Base-by-base conservation (phyloP, 2,329 filamentous ascomycete genomes). In the Colletotrichum limetticola region DNA sequence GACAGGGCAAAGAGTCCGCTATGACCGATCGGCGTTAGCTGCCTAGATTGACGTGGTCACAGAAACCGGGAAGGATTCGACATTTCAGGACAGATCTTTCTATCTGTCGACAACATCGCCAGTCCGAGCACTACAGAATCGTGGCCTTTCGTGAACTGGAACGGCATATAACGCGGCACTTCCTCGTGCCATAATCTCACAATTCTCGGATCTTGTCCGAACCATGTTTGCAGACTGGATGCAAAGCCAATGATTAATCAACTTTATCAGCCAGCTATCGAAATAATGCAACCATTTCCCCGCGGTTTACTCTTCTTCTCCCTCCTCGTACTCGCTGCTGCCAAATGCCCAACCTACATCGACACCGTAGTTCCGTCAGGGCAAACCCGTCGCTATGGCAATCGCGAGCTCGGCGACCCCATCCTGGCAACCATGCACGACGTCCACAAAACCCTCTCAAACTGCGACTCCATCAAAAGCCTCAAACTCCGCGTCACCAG, bases 301-400 rank as follows among this genome's bases (percentile, higher is more conserved):
- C 46, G 19, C 4, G 16, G 22, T 3, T 0, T 32, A 22, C 9
- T 62, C 11, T 3, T 56, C 24, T 30, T 62, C 2, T 24, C 28
- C 28, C 2, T 71, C 37, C 0, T 71, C 4, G 14, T 63, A 22
- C 22, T 58, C 12, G 2, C 65, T 2, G 0, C 19, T 26, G 49
- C 19, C 58, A 49, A 30, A 53, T 74, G 67, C 7, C 71, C 71
- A 5, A 66, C 56, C 3, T 57, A 74, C 28, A 71, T 74, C n/a
- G 60, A 66, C 30, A 66, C 62, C 16, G 52, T 66, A 12, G 57
- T 74, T 1, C 60, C 71, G 2, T 16, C 26, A 0, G 64, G 68
- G 24, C 64, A 62, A 22, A 16, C 16, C 8, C 4, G 3, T 4
- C 28, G 5, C 19, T 67, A 67, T 24, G 68, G 68, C 6, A 46